Base-by-base conservation (phyloP, 352 stramenopile genomes). In the Globisporangium nunn region DNA sequence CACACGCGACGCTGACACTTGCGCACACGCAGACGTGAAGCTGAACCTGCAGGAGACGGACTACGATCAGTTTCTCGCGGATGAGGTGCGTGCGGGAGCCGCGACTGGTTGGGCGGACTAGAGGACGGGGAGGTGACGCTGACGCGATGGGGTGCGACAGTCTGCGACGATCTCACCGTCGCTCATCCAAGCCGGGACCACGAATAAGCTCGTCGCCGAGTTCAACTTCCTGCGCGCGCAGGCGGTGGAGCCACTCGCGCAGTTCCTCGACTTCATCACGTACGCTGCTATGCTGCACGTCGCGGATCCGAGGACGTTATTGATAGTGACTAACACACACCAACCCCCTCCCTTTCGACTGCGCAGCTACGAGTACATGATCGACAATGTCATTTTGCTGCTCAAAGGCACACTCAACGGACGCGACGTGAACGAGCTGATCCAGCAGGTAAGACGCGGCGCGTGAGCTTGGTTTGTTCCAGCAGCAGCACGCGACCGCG, bases 341-440 rank as follows among this genome's bases (percentile, higher is more conserved):
- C 4, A 5, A 40, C 35, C 12, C 12, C 6, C 2, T 1, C 4
- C 12, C 60, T 6, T 8, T 40, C 35, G 4, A 8, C 35, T 40
- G 35, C 67, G 45, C 78, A 95, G 76, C 67, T 91, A 84, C 80
- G 96, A 99, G 79, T 99, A 99, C 81, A 99, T 99, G 97, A 99
- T 99, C 73, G 96, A 99, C 72, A 99, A 99, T 70, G 88, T 99
- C 52, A 99, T 99, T 74, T 79, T 99, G 40, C 80, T 99, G 31
- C 86, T 99, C 53, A 99, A 99, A 70, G 96, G 96, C 57, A 98
- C 97, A 46, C 78, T 99, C 18, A 97, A 93, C 65, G 96, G 96
- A 35, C 91, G 96, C 56, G 93, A 98, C 65, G 85, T 97, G 56
- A 98, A 99, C 65, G 96, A 99, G 68, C 87, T 99, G 46, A 97